phyloP scores from a whole-genome alignment of 208 protist genomes.

The Angomonas deanei region DNA sequence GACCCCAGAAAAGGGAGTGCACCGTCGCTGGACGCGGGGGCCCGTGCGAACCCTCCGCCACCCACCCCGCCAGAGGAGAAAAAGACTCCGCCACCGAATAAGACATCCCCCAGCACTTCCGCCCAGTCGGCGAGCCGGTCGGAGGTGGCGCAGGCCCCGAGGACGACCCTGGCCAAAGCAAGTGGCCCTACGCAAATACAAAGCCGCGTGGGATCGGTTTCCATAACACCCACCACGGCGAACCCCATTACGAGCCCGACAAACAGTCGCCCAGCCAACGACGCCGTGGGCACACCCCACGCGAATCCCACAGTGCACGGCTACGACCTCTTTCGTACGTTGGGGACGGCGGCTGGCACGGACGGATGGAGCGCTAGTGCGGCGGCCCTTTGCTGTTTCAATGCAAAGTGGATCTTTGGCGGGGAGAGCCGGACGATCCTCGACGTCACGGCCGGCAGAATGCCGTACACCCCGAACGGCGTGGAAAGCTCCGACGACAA shows the following conservation, averaged over 20 bases:
- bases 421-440: conserved; percentile 8
- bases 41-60: no score
- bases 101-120: no score
- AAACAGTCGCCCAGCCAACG: neutral
- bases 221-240: no score
- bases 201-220: no score
- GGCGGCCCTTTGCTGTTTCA: conserved; percentile 11
- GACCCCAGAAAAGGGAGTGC: no score
- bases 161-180: no score
- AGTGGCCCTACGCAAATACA: no score
- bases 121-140: no score
- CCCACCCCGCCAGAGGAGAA: no score
- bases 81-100: no score
- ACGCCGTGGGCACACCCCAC: neutral
- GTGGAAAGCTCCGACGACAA: conserved; percentile 2
- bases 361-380: neutral
- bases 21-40: no score
- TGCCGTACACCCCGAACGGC: conserved; percentile 14
- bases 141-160: no score
- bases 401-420: conserved; percentile 3
- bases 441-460: conserved; percentile 7
- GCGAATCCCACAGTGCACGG: neutral
- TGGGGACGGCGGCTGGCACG: neutral
- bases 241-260: neutral
- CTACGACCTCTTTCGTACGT: neutral